phyloP scores from a whole-genome alignment of 306 rosid species.

The Lathyrus oleraceus region DNA sequence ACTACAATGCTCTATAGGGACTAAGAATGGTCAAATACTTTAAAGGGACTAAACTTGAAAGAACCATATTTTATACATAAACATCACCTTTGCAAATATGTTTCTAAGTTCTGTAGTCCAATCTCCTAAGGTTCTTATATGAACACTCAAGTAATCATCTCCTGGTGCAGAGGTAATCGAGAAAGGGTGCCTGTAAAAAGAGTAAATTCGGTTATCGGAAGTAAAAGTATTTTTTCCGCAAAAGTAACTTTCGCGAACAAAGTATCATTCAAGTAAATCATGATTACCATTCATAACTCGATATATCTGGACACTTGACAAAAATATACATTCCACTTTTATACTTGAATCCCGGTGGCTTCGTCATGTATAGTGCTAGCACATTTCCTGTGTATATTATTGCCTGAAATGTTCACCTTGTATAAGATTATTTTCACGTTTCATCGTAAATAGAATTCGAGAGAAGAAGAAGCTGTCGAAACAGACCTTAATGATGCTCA shows the following conservation, averaged over 20 bases:
- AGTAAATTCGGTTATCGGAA: background rate
- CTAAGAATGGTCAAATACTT: background rate
- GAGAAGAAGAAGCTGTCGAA: background rate
- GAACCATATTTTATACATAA: background rate
- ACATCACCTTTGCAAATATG: constrained; percentile 61
- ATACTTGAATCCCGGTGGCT: constrained; percentile 73
- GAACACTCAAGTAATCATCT: constrained; percentile 88
- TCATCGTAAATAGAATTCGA: background rate
- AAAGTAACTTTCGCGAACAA: constrained; percentile 12
- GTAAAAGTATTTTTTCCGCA: constrained; percentile 24
- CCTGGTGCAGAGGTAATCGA: constrained; percentile 96
- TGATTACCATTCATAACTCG: constrained; percentile 80
- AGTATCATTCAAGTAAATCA: background rate
- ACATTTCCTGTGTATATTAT: constrained; percentile 81
- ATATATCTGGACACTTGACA: constrained; percentile 84
- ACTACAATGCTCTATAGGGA: no score
- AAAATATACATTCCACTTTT: constrained; percentile 92
- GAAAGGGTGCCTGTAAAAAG: constrained; percentile 80
- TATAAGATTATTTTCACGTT: constrained; percentile 16
- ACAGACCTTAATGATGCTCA: constrained; percentile 66
- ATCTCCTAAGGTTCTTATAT: constrained; percentile 76
- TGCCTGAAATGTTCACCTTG: constrained; percentile 59
- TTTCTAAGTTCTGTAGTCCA: constrained; percentile 82
- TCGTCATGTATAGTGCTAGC: constrained; percentile 78
- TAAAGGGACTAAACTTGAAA: background rate